phyloP scores from a whole-genome alignment of 257 asterid genomes.

The Solanum ossicruentum region DNA sequence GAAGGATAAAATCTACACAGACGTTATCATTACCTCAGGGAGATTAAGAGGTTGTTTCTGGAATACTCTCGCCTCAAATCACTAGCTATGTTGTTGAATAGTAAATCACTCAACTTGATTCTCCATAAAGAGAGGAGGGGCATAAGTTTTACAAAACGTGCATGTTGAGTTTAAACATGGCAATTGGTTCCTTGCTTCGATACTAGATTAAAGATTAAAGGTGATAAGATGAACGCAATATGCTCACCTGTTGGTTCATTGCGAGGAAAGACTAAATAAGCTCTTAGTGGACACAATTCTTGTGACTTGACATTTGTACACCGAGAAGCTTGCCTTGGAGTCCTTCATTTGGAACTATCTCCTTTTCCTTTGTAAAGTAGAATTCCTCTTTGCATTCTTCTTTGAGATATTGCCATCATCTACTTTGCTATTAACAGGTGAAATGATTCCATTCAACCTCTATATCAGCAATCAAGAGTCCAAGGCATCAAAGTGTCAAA shows the following conservation, averaged over 20 bases:
- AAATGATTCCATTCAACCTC: background rate
- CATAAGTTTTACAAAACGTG: background rate
- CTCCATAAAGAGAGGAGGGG: background rate
- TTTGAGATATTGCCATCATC: background rate
- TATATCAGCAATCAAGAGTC: background rate
- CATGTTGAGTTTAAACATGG: background rate
- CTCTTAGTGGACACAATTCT: background rate
- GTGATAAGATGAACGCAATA: background rate
- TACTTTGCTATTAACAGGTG: background rate
- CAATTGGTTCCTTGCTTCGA: background rate
- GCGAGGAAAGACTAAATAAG: background rate
- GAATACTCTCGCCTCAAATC: no score
- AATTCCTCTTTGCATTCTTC: no score
- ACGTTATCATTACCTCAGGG: no score
- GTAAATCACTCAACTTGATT: background rate
- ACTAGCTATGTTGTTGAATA: background rate
- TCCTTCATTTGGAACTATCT: no score
- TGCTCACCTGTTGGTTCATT: background rate
- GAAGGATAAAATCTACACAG: no score
- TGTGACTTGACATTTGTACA: background rate
- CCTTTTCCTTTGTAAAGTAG: no score
- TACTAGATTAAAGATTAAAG: background rate
- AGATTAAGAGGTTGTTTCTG: no score
- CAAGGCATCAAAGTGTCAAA: no score
- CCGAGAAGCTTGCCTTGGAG: background rate